Evolutionary conservation across 441 rosid genomes (phyloP), one percentile per base, ranked within the genome.

Genomic region (Raphanus hybrid): DNA sequence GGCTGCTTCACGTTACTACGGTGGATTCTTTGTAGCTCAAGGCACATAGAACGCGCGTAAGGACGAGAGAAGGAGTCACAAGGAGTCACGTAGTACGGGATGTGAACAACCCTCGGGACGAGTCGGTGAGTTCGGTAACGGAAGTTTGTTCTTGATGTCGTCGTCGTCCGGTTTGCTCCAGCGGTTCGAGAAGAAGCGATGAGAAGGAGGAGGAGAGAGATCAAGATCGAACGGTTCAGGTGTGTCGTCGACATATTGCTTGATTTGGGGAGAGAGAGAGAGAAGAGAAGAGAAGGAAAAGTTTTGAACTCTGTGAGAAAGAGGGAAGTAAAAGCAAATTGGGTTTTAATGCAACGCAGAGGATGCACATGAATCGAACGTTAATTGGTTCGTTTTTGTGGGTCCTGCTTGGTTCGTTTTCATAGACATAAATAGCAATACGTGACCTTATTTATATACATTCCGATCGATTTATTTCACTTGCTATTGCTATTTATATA

Each of bases 21-120:
- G 75, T 78, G 89, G 79, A 83, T 81, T 66, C 82, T 81, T 52
- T 86, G 90, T 18, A 93, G 82, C 43, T 84, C 89, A 81, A 81
- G 66, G 86, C 98, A 93, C 70, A 85, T 73, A 37, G 87, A 86
- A 59, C 86, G 89, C 0, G 86, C 81, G 50, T 80, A 71, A 3
- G 82, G 70, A 18, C 61, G 82, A 50, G 84, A 67, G 43, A 86
- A 84, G 61, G 93, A 80, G 50, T 77, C 75, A 10, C 94, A 88
- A 69, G 79, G 78, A 64, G 68, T 23, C 43, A 63, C 58, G 75
- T 78, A 54, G 62, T 16, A 82, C 14, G 54, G 75, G 37, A 54
- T 82, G 70, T 66, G 84, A 75, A 57, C 57, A 75, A 57, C 57
- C 75, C 80, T 74, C 54, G 86, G 54, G 29, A 80, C 27, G 58